Conservation (phyloP, 306 rosid species). For the Ceratonia siliqua region DNA sequence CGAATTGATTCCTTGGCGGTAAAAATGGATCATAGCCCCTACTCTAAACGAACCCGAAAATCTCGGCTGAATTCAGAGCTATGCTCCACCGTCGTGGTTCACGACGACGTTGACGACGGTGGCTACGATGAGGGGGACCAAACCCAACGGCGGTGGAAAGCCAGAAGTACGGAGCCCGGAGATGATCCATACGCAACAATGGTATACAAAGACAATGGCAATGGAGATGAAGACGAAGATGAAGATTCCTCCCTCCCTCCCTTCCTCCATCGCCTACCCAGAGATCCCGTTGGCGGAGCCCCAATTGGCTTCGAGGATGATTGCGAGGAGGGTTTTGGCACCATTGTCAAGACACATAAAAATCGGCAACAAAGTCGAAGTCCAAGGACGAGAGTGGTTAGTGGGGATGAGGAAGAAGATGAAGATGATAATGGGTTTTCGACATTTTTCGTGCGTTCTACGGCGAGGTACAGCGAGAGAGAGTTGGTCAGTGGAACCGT, state of each 20-base stretch:
- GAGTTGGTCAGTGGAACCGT: conserved; percentile 70
- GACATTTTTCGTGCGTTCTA: conserved; percentile 70
- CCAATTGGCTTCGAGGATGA: conserved; percentile 65
- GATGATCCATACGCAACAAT: conserved; percentile 74
- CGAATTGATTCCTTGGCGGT: background rate
- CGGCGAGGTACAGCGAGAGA: conserved; percentile 52
- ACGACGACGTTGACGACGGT: too few relatives aligned
- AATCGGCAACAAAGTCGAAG: conserved; percentile 49
- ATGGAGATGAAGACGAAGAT: conserved; percentile 60
- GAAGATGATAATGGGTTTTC: conserved; percentile 56
- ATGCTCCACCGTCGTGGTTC: conserved; percentile 78
- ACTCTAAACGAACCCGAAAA: conserved; percentile 50
- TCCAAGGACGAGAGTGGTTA: conserved; percentile 38
- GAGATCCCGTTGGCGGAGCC: conserved; percentile 95
- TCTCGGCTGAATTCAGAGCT: conserved; percentile 54
- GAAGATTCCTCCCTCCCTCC: conserved; percentile 89
- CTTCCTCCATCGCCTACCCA: conserved; percentile 84
- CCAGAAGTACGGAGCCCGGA: conserved; percentile 31
- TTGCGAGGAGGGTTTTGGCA: conserved; percentile 79
- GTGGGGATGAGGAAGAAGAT: too few relatives aligned
- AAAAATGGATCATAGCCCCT: conserved; percentile 64
- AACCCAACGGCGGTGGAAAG: conserved; percentile 31
- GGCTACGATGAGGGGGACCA: conserved; percentile 13
- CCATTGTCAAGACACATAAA: conserved; percentile 68
- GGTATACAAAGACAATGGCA: conserved; percentile 67